Base-by-base conservation (phyloP, 805 yeast species). In the Saccharomycopsis fibuligera region DNA sequence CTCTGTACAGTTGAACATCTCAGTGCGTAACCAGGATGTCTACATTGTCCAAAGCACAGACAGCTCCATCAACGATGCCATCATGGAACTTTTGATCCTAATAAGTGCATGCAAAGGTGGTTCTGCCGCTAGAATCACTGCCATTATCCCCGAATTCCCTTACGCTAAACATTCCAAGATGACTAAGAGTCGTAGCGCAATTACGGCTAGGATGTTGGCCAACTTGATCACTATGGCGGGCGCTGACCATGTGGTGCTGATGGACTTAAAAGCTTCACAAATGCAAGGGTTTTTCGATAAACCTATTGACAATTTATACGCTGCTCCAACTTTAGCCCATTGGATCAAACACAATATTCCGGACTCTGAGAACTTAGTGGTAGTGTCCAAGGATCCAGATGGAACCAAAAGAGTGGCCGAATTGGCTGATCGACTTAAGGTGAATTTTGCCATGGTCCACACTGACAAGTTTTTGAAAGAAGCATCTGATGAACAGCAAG, bases 71-170 rank as follows among this genome's bases (percentile, higher is more conserved):
- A 91, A 91, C 64, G 96, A 89, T 64, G 75, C 81, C 55, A 73
- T 91, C 44, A 78, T 91, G 83, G 98, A 93, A 62, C 71, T 91
- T 42, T 73, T 93, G 53, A 81, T 90, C 54, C 79, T 91, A 80
- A 81, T 91, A 56, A 88, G 89, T 65, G 98, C 98, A 12, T 89
- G 96, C 68, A 83, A 83, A 60, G 81, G 90, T n/a, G 98, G 98
- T 2, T 86, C 96, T 29, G 97, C 96, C 1, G 77, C 97, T 60
- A 74, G 95, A 56, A 85, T 91, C 62, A 90, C 97, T 0, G 96
- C 95, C 0, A 95, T 91, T 48, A 78, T 93, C 52, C 99, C 99
- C 39, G 86, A 84, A 65, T 91, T 90, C 69, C 96, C 97, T 14
- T 91, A 91, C 62, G 98, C 98, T 2, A 80, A 98, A 68, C 99